A percentile compares a stretch with the other conserved stretches of the same genome.
phyloP scores from a whole-genome alignment of 2,329 filamentous ascomycete species.

The Colletotrichum tofieldiae region DNA sequence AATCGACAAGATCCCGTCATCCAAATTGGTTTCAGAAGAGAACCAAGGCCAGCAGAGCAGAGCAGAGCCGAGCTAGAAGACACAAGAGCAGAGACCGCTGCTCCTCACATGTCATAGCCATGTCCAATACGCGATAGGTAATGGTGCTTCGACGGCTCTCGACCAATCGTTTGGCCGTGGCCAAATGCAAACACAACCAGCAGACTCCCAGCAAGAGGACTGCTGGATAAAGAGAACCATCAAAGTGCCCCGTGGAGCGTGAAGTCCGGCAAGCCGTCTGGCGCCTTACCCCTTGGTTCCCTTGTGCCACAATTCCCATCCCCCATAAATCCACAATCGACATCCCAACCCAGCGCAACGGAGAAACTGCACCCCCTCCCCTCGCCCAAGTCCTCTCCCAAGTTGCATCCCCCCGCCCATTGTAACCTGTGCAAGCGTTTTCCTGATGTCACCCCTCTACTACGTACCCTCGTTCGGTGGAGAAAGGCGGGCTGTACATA shows the following conservation, averaged over 20 bases:
- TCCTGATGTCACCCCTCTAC: slow-evolving; percentile 12
- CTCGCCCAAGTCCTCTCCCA: background rate
- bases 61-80: background rate
- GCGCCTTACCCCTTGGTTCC: slow-evolving; percentile 7
- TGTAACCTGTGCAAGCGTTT: slow-evolving; percentile 4
- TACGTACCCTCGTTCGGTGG: background rate
- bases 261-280: slow-evolving; percentile 14
- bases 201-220: background rate
- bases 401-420: background rate
- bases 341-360: slow-evolving; percentile 23
- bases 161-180: background rate
- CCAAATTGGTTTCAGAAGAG: slow-evolving; percentile 1
- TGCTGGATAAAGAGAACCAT: slow-evolving; percentile 3
- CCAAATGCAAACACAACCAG: slow-evolving; percentile 8
- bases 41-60: slow-evolving; percentile 4
- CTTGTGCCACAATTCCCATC: slow-evolving; percentile 18
- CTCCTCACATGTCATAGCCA: slow-evolving; percentile 9
- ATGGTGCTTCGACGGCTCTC: background rate
- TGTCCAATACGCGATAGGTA: background rate
- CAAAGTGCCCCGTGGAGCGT: slow-evolving; percentile 16
- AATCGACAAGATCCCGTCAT: slow-evolving; percentile 22
- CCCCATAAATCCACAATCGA: slow-evolving; percentile 39
- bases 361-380: slow-evolving; percentile 13
- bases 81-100: background rate
- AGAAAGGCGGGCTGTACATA: slow-evolving; percentile 11